Base-by-base conservation (phyloP, 2,329 filamentous ascomycete species). In the Claviceps digitariae region DNA sequence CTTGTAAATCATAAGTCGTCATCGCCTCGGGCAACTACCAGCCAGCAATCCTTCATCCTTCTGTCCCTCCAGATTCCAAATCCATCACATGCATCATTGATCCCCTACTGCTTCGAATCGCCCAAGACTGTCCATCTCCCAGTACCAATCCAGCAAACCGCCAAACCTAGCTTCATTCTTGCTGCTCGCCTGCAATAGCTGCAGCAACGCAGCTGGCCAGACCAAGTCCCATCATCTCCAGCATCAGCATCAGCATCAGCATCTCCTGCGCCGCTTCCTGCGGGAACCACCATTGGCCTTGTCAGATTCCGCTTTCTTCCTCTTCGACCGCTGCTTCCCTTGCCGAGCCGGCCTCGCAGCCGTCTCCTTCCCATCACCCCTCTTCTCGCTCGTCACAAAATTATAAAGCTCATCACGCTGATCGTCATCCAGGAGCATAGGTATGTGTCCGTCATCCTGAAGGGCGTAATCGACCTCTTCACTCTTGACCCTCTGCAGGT, bases 401-500 rank as follows among this genome's bases (percentile, higher is more conserved):
- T 38, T 20, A 2, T 17, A 41, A 13, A 56, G 20, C 20, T 51
- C 34, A 10, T 40, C 41, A 13, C 50, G 46, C 10, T 48, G 36
- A 1, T 15, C 4, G 0, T 58, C 27, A 0, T 12, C 4, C 0
- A 59, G 27, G 13, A 38, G 20, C 0, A 7, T 2, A 0, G 59
- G 59, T 0, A 29, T 15, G 12, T 64, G 58, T 0, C 52, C 57
- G 6, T 62, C 62, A 10, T 69, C 66, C 7, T 68, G 66, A 0
- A 72, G 56, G 0, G 64, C 62, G 0, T 59, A 25, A 1, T 67
- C 63, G 4, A 80, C 70, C 2, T 72, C 66, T 50, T 67, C 66
- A 0, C 76, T 66, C 54, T 88, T 88, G 0, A 60, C 51, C 0
- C 70, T 55, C 55, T 89, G 84, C 57, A 87, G 71, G 0, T 64